A percentile compares a stretch with the other conserved stretches of the same genome.
Conservation (phyloP, 495 filamentous ascomycete genomes). For the Xylaria flabelliformis region DNA sequence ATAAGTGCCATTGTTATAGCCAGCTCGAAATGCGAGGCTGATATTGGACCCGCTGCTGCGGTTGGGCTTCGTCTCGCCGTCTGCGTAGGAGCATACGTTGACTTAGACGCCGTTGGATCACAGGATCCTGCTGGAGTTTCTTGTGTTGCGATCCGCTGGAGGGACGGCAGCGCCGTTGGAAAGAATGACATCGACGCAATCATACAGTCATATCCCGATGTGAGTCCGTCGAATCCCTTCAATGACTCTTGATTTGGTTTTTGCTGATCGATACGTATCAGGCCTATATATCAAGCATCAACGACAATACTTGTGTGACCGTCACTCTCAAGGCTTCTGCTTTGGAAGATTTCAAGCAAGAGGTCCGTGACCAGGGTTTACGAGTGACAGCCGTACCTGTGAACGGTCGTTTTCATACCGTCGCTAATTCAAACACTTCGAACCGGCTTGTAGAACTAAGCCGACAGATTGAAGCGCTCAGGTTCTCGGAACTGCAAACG, state of each 20-base stretch:
- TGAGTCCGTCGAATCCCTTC: background rate
- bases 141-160: conserved; percentile 20
- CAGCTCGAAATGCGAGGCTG: conserved; percentile 31
- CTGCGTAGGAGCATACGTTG: conserved; percentile 44
- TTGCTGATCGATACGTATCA: conserved; percentile 24
- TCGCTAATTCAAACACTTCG: background rate
- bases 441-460: background rate
- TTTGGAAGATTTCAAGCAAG: conserved; percentile 9
- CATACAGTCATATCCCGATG: conserved; percentile 2
- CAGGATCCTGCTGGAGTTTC: background rate
- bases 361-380: background rate
- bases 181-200: background rate
- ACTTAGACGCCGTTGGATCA: conserved; percentile 28
- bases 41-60: conserved; percentile 30
- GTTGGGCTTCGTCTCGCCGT: conserved; percentile 37
- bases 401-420: conserved; percentile 15
- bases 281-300: conserved; percentile 41
- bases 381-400: conserved; percentile 2
- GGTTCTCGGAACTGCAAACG: conserved; percentile 13
- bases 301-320: conserved; percentile 32
- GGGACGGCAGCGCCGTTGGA: background rate
- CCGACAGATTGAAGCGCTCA: background rate
- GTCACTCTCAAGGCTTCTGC: conserved; percentile 28
- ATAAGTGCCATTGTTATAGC: conserved; percentile 44
- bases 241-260: background rate